Conservation (phyloP, 352 stramenopile genomes). For the Pythium rishiriense region DNA sequence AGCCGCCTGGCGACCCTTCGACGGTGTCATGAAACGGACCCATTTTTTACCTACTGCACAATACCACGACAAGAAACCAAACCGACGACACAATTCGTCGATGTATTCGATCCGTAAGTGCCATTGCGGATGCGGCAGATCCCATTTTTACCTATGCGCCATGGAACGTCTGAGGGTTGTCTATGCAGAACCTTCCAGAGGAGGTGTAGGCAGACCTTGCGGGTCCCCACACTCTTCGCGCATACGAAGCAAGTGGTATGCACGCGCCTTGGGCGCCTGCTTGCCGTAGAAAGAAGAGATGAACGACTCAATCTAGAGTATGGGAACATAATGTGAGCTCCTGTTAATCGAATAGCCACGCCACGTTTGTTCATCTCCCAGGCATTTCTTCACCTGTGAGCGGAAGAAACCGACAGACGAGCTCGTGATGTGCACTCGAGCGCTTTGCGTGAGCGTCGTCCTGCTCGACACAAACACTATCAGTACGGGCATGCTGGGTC, state of each 20-base stretch:
- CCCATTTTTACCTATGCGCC: neutral
- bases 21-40: neutral
- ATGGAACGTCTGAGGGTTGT: neutral
- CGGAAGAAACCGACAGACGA: conserved; percentile 77
- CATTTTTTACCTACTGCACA: neutral
- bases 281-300: conserved; percentile 71
- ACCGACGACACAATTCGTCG: neutral
- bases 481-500: too few species aligned
- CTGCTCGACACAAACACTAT: conserved; percentile 28
- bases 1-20: neutral
- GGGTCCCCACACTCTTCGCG: conserved; percentile 56
- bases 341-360: neutral
- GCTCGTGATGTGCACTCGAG: conserved; percentile 67
- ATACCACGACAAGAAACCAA: neutral
- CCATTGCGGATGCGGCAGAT: conserved; percentile 1
- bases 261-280: conserved; percentile 53
- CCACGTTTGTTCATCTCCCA: too few species aligned
- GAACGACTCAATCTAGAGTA: conserved; percentile 63
- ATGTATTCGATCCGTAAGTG: neutral
- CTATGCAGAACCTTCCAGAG: neutral
- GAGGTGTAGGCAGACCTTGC: conserved; percentile 5
- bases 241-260: conserved; percentile 62
- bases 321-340: neutral
- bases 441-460: conserved; percentile 70
- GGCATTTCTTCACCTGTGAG: conserved; percentile 42